phyloP scores from a whole-genome alignment of 768 basidiomycete genomes.

The Tephrocybe rancida region DNA sequence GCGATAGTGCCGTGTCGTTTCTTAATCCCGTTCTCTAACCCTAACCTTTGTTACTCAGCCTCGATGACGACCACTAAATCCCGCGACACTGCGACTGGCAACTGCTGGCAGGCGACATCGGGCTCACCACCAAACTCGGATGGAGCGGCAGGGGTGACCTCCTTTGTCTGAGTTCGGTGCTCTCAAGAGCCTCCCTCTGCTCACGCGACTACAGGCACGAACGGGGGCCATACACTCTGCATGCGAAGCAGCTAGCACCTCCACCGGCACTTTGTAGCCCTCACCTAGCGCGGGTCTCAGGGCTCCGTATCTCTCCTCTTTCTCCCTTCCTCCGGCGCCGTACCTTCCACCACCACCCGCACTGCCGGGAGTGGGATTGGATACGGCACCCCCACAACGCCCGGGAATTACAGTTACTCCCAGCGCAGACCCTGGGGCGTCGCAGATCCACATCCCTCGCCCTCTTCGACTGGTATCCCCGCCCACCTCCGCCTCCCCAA shows the following conservation, averaged over 20 bases:
- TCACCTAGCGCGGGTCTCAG: neutral
- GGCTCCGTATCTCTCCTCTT: slow-evolving; percentile 41
- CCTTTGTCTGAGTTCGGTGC: too few relatives aligned
- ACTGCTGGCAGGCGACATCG: slow-evolving; percentile 61
- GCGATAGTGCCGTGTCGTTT: too few relatives aligned
- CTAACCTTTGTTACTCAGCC: too few relatives aligned
- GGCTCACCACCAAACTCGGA: slow-evolving; percentile 70
- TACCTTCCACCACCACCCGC: neutral
- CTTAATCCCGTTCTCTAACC: too few relatives aligned
- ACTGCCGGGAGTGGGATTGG: neutral
- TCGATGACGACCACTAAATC: too few relatives aligned
- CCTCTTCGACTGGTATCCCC: slow-evolving; percentile 6
- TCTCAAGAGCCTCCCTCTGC: slow-evolving; percentile 72
- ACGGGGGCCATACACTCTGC: too few relatives aligned
- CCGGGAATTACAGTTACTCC: neutral
- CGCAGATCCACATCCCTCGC: slow-evolving; percentile 11
- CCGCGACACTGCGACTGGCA: slow-evolving; percentile 67
- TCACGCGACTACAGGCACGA: too few relatives aligned
- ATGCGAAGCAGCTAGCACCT: too few relatives aligned
- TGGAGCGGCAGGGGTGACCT: slow-evolving; percentile 68
- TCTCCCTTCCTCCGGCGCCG: neutral
- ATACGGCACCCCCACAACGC: neutral
- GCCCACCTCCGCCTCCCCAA: neutral
- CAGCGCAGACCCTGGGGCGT: neutral
- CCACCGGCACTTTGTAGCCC: too few relatives aligned